phyloP scores from a whole-genome alignment of 257 asterid genomes.

The Solanum tarijense region DNA sequence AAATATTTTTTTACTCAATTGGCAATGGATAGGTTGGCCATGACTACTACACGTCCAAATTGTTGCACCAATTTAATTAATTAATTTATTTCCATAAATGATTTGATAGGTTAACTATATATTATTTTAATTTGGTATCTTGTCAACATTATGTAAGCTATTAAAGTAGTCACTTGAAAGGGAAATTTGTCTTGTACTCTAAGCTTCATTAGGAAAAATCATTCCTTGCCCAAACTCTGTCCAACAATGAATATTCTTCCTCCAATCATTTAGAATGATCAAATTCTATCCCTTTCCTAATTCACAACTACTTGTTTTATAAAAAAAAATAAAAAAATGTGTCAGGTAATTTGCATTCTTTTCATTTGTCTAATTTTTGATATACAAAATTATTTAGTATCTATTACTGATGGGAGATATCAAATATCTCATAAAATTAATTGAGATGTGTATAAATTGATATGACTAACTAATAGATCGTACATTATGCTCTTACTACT shows the following conservation, averaged over 20 bases:
- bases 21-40: neutral
- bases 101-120: neutral
- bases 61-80: neutral
- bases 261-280: neutral
- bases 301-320: neutral
- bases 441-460: neutral
- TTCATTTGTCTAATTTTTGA: neutral
- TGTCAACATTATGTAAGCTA: neutral
- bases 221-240: neutral
- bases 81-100: neutral
- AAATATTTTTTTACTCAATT: neutral
- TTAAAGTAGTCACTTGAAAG: neutral
- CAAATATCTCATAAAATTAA: neutral
- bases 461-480: neutral
- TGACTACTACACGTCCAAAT: neutral
- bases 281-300: neutral
- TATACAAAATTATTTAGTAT: neutral
- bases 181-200: neutral
- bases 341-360: neutral
- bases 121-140: neutral
- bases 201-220: neutral
- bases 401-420: neutral
- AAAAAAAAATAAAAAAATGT: neutral
- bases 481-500: neutral
- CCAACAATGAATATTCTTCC: neutral